A percentile compares a stretch with the other conserved stretches of the same genome.
phyloP scores from a whole-genome alignment of 140 eudicot genomes.

The Bidens hawaiensis region DNA sequence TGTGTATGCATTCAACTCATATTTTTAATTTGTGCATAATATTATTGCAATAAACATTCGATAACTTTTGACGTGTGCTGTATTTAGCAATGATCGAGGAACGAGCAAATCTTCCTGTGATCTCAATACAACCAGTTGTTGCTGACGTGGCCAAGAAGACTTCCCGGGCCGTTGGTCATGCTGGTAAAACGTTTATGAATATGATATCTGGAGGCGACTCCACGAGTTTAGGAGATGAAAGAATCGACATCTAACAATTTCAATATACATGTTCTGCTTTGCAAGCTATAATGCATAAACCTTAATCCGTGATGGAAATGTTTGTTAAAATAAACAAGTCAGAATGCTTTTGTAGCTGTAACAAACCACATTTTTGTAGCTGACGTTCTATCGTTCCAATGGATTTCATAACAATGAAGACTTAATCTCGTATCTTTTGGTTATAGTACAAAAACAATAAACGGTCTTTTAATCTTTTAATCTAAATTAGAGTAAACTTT shows the following conservation, averaged over 20 bases:
- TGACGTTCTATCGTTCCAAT: no score
- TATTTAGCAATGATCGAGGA: slow-evolving; percentile 91
- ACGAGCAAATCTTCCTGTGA: slow-evolving; percentile 76
- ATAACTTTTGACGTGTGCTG: no score
- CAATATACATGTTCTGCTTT: neutral
- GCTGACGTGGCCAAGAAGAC: slow-evolving; percentile 83
- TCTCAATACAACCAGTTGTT: slow-evolving; percentile 68
- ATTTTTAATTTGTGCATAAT: no score
- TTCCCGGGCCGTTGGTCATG: slow-evolving; percentile 66
- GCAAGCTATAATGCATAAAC: neutral
- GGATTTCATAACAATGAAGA: neutral
- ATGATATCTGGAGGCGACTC: slow-evolving; percentile 49
- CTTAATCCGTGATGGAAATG: neutral
- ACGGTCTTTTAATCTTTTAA: no score
- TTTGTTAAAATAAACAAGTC: neutral
- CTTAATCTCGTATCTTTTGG: no score
- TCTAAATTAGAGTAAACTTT: no score
- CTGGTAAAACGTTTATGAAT: slow-evolving; percentile 51
- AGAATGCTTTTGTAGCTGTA: neutral
- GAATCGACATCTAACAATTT: slow-evolving; percentile 15
- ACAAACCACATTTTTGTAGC: neutral
- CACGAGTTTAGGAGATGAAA: slow-evolving; percentile 25
- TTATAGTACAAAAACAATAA: no score
- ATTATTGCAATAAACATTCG: no score
- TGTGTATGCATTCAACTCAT: slow-evolving; percentile 42